phyloP scores from a whole-genome alignment of 192 early-diverging fungal species.

The Phlyctochytrium bullatum region DNA sequence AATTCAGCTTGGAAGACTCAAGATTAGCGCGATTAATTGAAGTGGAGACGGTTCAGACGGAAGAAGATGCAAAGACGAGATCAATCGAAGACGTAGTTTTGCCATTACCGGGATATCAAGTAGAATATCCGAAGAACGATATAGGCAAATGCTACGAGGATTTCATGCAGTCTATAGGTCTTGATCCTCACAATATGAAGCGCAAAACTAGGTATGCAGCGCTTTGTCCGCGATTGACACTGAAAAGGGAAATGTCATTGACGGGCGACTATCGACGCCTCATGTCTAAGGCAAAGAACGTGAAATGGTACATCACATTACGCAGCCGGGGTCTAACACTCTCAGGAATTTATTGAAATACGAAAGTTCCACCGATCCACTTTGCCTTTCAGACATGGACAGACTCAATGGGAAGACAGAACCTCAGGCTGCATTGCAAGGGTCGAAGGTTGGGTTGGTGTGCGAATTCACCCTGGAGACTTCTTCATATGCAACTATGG shows the following conservation, averaged over 20 bases:
- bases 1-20: slow-evolving; percentile 25
- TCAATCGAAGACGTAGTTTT: slow-evolving; percentile 88
- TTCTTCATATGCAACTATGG: slow-evolving; percentile 96
- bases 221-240: background rate
- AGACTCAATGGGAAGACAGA: slow-evolving; percentile 28
- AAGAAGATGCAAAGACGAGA: slow-evolving; percentile 66
- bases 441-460: slow-evolving; percentile 73
- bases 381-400: slow-evolving; percentile 36
- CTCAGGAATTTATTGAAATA: slow-evolving; percentile 35
- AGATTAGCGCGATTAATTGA: slow-evolving; percentile 20
- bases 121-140: slow-evolving; percentile 77
- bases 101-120: slow-evolving; percentile 79
- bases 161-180: slow-evolving; percentile 68
- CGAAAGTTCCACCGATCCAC: slow-evolving; percentile 27
- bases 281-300: slow-evolving; percentile 33
- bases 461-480: slow-evolving; percentile 75
- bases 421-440: slow-evolving; percentile 31
- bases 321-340: background rate
- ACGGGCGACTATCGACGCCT: slow-evolving; percentile 51
- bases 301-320: slow-evolving; percentile 25
- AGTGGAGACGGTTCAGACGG: slow-evolving; percentile 53
- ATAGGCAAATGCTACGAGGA: slow-evolving; percentile 63
- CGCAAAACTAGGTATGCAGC: slow-evolving; percentile 47
- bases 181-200: slow-evolving; percentile 68
- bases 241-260: slow-evolving; percentile 31